Percentiles rank a stretch among this genome's conserved stretches.
Conservation (phyloP, 148 eudicot species). For the Camellia sinensis region DNA sequence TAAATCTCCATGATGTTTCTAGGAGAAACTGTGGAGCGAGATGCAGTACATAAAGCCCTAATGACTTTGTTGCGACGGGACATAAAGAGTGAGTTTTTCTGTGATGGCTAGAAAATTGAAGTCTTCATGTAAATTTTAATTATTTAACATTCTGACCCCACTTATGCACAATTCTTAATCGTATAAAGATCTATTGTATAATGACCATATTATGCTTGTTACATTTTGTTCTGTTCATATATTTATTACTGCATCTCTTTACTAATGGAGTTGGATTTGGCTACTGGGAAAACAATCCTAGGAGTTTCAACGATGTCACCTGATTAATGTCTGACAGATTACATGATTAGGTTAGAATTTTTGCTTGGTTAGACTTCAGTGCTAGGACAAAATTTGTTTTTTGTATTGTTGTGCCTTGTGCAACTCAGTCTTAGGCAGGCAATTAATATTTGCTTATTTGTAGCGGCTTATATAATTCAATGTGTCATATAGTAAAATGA, state of each 20-base stretch:
- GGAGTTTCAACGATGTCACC: neutral
- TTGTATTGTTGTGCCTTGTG: neutral
- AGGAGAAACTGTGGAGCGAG: conserved; percentile 64
- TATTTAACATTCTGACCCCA: neutral
- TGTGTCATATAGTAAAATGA: neutral
- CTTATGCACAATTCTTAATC: too few species aligned
- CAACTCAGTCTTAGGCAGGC: neutral
- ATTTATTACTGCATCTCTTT: neutral
- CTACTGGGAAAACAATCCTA: neutral
- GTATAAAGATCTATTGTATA: neutral
- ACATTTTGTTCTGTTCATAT: neutral
- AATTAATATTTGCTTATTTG: too few species aligned
- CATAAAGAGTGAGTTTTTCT: conserved; percentile 37
- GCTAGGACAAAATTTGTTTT: neutral
- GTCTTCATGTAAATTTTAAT: neutral
- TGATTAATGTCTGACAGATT: neutral
- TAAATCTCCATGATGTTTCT: neutral
- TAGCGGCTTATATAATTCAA: neutral
- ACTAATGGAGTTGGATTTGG: neutral
- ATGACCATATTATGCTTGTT: neutral
- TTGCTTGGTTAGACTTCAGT: neutral
- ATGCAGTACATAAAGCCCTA: conserved; percentile 52
- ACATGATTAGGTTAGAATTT: neutral
- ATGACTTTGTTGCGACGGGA: conserved; percentile 50
- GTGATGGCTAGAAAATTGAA: neutral